These are phyloP conservation scores for Tricholoma flavovirens DNA, from an alignment of 768 basidiomycete genomes.

Conservation along the genomic window DNA sequence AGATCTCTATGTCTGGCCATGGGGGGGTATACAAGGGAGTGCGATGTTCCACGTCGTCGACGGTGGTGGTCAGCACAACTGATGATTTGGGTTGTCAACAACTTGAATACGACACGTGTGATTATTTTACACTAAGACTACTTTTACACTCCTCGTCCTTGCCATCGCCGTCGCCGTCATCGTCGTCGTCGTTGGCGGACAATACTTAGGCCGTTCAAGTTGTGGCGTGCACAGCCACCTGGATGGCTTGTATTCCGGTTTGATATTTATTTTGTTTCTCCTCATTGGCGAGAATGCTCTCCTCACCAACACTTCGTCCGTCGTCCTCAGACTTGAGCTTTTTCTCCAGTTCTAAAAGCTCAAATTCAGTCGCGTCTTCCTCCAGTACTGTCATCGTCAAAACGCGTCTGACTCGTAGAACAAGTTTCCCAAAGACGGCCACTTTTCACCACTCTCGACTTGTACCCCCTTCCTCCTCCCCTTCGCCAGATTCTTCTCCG, in stretches of 20 bases:
- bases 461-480: conserved; percentile 3
- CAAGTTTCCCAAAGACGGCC: conserved; percentile 13
- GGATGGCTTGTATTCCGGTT: neutral
- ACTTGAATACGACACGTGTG: too few species aligned
- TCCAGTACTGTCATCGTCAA: conserved; percentile 24
- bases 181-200: too few species aligned
- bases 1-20: neutral
- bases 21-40: too few species aligned
- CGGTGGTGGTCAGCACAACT: too few species aligned
- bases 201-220: too few species aligned
- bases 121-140: too few species aligned
- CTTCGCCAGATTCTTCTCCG: conserved; percentile 23
- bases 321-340: conserved; percentile 24
- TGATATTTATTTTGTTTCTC: neutral
- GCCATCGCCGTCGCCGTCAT: too few species aligned
- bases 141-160: too few species aligned
- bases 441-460: conserved; percentile 3
- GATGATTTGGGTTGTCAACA: too few species aligned
- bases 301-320: conserved; percentile 14
- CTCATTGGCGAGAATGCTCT: conserved; percentile 13
- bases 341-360: conserved; percentile 27
- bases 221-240: neutral
- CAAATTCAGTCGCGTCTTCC: conserved; percentile 25
- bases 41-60: too few species aligned
- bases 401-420: conserved; percentile 25